Evolutionary conservation across 2,329 filamentous ascomycete genomes (phyloP).

Genomic region (Coniochaeta sp.): DNA sequence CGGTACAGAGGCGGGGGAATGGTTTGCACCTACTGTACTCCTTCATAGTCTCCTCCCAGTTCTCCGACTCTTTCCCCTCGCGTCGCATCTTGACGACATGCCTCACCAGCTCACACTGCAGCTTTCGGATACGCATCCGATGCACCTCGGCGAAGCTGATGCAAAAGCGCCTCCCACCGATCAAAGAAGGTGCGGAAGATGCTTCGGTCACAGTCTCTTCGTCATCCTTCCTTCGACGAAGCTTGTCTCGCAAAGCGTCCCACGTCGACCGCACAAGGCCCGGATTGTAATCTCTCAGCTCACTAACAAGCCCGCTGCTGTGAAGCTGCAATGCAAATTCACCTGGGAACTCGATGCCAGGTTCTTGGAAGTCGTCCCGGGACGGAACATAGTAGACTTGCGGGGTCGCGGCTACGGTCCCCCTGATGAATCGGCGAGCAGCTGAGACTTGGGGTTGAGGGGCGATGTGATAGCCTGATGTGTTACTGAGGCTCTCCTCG

Average conservation of each 20-base stretch:
- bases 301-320: not conserved
- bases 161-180: not conserved
- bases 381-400: no score
- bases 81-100: conserved; percentile 3
- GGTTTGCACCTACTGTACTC: not conserved
- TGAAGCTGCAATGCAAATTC: not conserved
- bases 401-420: no score
- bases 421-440: no score
- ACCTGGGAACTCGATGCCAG: no score
- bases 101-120: conserved; percentile 9
- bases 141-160: conserved; percentile 13
- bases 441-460: no score
- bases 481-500: no score
- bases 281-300: not conserved
- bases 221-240: not conserved
- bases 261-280: not conserved
- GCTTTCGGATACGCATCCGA: conserved; percentile 9
- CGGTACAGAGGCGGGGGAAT: no score
- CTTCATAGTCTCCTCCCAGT: conserved; percentile 6
- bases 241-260: not conserved
- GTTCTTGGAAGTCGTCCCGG: no score
- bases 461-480: no score
- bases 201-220: no score
- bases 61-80: not conserved
- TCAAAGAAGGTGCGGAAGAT: no score